phyloP scores from a whole-genome alignment of 2,329 filamentous ascomycete species.

The Claviceps arundinis region DNA sequence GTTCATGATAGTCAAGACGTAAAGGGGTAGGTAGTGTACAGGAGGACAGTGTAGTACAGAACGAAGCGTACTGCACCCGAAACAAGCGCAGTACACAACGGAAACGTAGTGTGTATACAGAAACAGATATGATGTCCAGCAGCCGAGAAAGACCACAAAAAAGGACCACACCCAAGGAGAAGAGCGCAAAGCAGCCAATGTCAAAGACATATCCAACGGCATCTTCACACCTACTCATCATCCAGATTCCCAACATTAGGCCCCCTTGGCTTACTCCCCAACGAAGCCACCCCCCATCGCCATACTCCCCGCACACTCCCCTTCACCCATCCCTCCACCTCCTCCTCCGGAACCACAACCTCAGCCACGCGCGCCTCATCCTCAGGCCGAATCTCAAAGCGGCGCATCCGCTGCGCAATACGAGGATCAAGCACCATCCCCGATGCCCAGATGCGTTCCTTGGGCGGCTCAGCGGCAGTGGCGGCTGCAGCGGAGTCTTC shows the following conservation, averaged over 20 bases:
- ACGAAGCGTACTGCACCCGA: no score
- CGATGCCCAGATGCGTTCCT: slow-evolving; percentile 63
- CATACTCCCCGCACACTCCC: slow-evolving; percentile 40
- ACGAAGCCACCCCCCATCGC: slow-evolving; percentile 33
- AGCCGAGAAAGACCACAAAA: not conserved
- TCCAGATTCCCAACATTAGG: slow-evolving; percentile 28
- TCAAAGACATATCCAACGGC: not conserved
- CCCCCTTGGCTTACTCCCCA: slow-evolving; percentile 25
- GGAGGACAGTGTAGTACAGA: no score
- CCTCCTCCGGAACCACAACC: slow-evolving; percentile 52
- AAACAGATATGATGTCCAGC: no score
- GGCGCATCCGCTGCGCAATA: slow-evolving; percentile 66
- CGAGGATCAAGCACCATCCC: slow-evolving; percentile 64
- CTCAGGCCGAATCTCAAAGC: slow-evolving; percentile 55
- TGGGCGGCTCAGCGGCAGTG: slow-evolving; percentile 26
- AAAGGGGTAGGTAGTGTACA: no score
- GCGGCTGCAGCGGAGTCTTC: slow-evolving; percentile 22
- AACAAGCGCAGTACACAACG: no score
- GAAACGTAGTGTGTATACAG: no score
- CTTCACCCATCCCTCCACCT: slow-evolving; percentile 58
- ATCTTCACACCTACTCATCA: slow-evolving; percentile 17
- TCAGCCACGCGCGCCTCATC: slow-evolving; percentile 54
- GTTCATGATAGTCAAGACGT: no score
- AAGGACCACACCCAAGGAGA: not conserved
- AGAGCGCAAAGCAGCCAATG: not conserved